These are phyloP conservation scores for Lachnellula cervina DNA, from an alignment of 2,329 filamentous ascomycete genomes.

Conservation along the genomic window DNA sequence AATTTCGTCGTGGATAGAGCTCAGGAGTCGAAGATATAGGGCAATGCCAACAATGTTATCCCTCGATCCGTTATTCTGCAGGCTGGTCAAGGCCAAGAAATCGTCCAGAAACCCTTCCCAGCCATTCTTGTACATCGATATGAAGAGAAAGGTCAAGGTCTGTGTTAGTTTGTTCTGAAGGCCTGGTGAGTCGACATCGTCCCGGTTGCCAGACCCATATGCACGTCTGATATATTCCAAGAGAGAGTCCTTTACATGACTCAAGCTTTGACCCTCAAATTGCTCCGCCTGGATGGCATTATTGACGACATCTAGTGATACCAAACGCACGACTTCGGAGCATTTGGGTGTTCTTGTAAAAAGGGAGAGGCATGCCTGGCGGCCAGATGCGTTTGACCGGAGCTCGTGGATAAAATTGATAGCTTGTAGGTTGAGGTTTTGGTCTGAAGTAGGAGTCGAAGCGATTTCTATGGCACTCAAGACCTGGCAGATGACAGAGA, in stretches of 20 bases:
- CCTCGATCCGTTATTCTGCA: conserved; percentile 51
- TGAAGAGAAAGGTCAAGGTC: conserved; percentile 90
- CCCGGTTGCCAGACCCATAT: conserved; percentile 56
- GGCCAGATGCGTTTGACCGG: conserved; percentile 75
- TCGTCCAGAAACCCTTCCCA: conserved; percentile 93
- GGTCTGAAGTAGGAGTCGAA: conserved; percentile 74
- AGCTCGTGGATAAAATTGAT: conserved; percentile 76
- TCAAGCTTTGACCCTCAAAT: conserved; percentile 67
- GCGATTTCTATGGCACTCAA: conserved; percentile 95
- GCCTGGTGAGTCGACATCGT: conserved; percentile 61
- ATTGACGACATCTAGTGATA: conserved; percentile 89
- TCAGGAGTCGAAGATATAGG: conserved; percentile 82
- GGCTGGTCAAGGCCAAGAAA: conserved; percentile 69
- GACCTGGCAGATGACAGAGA: conserved; percentile 54
- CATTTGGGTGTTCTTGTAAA: conserved; percentile 74
- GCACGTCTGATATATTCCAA: conserved; percentile 73
- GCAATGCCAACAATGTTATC: conserved; percentile 74
- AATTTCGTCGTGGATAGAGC: conserved; percentile 94
- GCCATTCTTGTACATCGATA: conserved; percentile 74
- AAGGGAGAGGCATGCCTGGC: conserved; percentile 82
- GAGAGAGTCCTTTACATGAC: conserved; percentile 73
- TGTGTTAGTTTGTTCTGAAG: conserved; percentile 98
- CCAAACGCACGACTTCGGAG: conserved; percentile 80
- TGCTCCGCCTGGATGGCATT: conserved; percentile 78
- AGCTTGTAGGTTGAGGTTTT: conserved; percentile 72